Percentiles rank a stretch among this genome's conserved stretches.
Evolutionary conservation across 1,139 yeast genomes (phyloP).

Genomic region (Yamadazyma aaseri): DNA sequence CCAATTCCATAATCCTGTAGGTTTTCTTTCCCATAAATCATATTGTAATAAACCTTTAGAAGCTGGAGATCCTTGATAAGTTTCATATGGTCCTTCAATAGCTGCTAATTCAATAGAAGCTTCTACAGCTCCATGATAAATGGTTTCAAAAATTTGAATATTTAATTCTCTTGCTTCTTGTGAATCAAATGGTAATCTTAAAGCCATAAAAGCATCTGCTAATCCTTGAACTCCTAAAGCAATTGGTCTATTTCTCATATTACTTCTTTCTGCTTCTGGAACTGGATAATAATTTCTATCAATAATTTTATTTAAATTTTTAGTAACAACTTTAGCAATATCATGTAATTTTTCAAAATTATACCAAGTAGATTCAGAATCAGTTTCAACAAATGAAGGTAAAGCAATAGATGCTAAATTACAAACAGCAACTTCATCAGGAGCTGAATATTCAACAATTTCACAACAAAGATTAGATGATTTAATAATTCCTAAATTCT

Average conservation of each 20-base stretch:
- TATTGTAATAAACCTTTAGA: conserved; percentile 56
- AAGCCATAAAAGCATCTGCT: conserved; percentile 57
- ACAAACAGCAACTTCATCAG: conserved; percentile 90
- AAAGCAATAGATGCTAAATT: conserved; percentile 84
- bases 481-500: conserved; percentile 83
- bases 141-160: conserved; percentile 59
- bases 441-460: conserved; percentile 83
- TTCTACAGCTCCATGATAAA: conserved; percentile 59
- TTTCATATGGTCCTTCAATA: conserved; percentile 46
- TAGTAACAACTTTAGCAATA: conserved; percentile 52
- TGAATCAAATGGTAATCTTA: conserved; percentile 58
- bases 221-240: conserved; percentile 66
- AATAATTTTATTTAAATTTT: conserved; percentile 55
- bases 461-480: conserved; percentile 90
- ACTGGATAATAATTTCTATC: conserved; percentile 59
- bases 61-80: conserved; percentile 58
- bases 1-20: conserved; percentile 60
- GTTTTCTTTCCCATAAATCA: conserved; percentile 59
- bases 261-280: conserved; percentile 50
- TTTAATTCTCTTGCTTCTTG: conserved; percentile 55
- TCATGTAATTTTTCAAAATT: conserved; percentile 56
- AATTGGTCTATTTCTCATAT: conserved; percentile 58
- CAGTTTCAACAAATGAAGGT: conserved; percentile 62
- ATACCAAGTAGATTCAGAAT: conserved; percentile 41
- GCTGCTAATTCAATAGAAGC: conserved; percentile 54